A percentile compares a stretch with the other conserved stretches of the same genome.
Evolutionary conservation across 2,329 filamentous ascomycete species (phyloP).

Genomic region (Cyphellophora attinorum): DNA sequence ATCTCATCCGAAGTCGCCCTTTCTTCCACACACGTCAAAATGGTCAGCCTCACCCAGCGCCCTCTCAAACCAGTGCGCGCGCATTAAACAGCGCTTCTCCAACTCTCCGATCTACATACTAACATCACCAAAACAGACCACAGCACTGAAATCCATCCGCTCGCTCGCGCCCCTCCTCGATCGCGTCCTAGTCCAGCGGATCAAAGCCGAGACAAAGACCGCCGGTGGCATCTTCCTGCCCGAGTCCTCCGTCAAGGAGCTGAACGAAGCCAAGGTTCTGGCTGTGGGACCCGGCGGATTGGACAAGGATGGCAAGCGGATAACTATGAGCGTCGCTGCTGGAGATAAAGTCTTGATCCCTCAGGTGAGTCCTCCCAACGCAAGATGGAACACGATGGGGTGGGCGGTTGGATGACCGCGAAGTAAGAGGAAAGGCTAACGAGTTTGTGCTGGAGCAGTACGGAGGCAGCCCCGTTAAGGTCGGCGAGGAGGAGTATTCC

Average conservation of each 20-base stretch:
- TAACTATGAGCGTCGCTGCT: constrained; percentile 69
- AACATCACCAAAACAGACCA: too few species aligned
- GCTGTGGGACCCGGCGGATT: constrained; percentile 84
- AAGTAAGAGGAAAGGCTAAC: constrained; percentile 14
- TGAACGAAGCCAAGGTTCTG: constrained; percentile 94
- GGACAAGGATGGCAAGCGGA: constrained; percentile 80
- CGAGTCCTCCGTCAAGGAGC: constrained; percentile 92
- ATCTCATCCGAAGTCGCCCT: too few species aligned
- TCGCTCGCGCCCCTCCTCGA: constrained; percentile 91
- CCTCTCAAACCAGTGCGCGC: too few species aligned
- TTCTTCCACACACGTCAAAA: too few species aligned
- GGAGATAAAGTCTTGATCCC: constrained; percentile 96
- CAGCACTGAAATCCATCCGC: constrained; percentile 85
- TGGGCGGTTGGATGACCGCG: constrained; percentile 1
- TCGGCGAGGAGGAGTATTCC: constrained; percentile 91
- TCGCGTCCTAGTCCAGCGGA: constrained; percentile 93
- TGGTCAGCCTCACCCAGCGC: too few species aligned
- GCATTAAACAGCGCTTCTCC: too few species aligned
- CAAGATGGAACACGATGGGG: neutral
- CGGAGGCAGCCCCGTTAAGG: constrained; percentile 90
- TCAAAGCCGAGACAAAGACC: constrained; percentile 96
- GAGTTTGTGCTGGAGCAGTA: constrained; percentile 55
- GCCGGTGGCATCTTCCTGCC: constrained; percentile 95
- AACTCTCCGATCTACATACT: too few species aligned
- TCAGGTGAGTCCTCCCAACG: constrained; percentile 51